A percentile compares a stretch with the other conserved stretches of the same genome.
Evolutionary conservation across 441 rosid species (phyloP).

Genomic region (Mallotus japonicus): DNA sequence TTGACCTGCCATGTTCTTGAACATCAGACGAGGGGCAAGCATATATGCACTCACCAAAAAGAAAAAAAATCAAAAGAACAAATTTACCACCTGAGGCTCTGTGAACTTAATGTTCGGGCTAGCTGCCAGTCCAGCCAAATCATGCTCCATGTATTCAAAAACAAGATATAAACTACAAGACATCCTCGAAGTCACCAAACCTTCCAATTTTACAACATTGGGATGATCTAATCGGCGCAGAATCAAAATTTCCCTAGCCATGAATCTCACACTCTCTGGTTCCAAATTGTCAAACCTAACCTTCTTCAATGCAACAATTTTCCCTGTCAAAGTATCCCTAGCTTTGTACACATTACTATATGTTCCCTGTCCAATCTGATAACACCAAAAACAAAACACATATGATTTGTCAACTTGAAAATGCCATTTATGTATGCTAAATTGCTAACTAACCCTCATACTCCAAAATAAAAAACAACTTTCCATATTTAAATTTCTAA

Average conservation of each 20-base stretch:
- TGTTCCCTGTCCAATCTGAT: conserved; percentile 92
- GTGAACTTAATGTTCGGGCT: conserved; percentile 80
- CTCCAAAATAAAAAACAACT: neutral
- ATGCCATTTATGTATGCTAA: neutral
- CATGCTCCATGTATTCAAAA: conserved; percentile 87
- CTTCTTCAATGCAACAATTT: conserved; percentile 86
- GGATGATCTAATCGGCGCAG: conserved; percentile 85
- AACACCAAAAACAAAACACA: conserved; percentile 15
- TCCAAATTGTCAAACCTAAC: conserved; percentile 93
- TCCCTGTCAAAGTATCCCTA: conserved; percentile 75
- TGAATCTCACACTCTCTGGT: conserved; percentile 88
- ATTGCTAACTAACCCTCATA: neutral
- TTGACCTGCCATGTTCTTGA: conserved; percentile 56
- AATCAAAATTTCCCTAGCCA: conserved; percentile 94
- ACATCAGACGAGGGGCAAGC: neutral
- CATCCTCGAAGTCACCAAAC: conserved; percentile 93
- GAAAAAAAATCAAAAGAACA: conserved; percentile 12
- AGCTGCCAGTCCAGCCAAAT: conserved; percentile 88
- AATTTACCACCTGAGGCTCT: conserved; percentile 67
- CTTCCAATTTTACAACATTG: conserved; percentile 88
- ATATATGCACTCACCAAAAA: neutral
- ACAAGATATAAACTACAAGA: conserved; percentile 96
- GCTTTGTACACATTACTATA: conserved; percentile 97
- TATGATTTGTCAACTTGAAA: neutral
- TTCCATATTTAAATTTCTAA: neutral